Base-by-base conservation (phyloP, 2,329 filamentous ascomycete species). In the Harringtonia aguacate region DNA sequence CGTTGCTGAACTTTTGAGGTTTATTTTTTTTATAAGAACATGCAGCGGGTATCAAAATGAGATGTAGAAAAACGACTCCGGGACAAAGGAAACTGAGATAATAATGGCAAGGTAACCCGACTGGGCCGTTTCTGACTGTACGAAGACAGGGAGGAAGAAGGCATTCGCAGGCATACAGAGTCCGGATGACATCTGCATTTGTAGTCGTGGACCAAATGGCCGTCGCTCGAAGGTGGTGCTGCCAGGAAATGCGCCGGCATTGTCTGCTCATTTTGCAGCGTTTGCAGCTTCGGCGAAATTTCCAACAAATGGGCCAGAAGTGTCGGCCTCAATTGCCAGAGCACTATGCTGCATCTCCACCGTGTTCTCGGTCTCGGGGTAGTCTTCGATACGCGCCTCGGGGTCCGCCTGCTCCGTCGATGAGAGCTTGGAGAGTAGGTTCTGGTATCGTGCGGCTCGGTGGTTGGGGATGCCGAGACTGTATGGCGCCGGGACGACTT, bases 281-380 rank as follows among this genome's bases (percentile, higher is more conserved):
- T 69, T 69, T 20, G 72, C 73, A 20, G 75, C 75, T 54, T 79
- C 75, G 36, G 72, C 70, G 62, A 79, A 79, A 15, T 75, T 78
- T 36, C 75, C 75, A 14, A 79, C 73, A 34, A 79, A 66, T 37
- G 70, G 66, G 36, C 64, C 64, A 29, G 58, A 58, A 22, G 57
- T 58, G 37, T 62, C 61, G 15, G 63, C 58, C 53, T 64, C 66
- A 51, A 67, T 55, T 18, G 60, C 60, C 14, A 59, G 54, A 7
- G 54, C 50, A 41, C 64, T 64, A 43, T 57, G 63, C 48, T 67
- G 65, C 56, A 65, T 55, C 48, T 73, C 72, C 35, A 64, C 57
- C 31, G 59, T 63, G 47, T 72, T 70, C 40, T 75, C 72, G 42
- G 75, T 70, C 35, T 64, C 64, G 33, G 36, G 13, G 20, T 18